Evolutionary conservation across 2,329 filamentous ascomycete species (phyloP), one percentile per base, ranked within the genome.

Genomic region (Teratosphaeria epicoccoides): DNA sequence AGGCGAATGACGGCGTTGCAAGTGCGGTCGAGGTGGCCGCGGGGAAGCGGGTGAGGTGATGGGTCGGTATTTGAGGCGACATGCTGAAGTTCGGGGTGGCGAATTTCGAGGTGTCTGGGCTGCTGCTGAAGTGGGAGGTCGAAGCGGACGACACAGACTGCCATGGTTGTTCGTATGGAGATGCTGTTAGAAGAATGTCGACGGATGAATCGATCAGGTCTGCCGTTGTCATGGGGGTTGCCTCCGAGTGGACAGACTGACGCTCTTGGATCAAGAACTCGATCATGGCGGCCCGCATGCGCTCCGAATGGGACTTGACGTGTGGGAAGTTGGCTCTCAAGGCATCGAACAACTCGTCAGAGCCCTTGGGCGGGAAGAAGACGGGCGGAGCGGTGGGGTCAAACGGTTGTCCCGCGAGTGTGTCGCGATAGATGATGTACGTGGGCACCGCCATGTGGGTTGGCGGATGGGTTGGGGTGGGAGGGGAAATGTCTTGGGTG

Each of bases 311-410:
- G 45, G 61, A 65, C 47, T 62, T 62, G 28, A 66, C 56, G 48
- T 65, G 59, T 4, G 68, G 66, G 50, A 60, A 70, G 23, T 66
- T 64, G 24, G 53, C 47, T 43, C 64, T 58, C 22, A 70, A 58
- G 40, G 68, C 68, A 47, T 68, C 65, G 59, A 68, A 68, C 5
- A 70, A 62, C 50, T 69, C 67, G 49, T 70, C 68, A 10, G 68
- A 70, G 50, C 66, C 67, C 54, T 68, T 68, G 25, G 65, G 56
- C 43, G 67, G 67, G 57, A 63, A 67, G 63, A 68, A 69, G 49
- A 63, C 55, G 24, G 65, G 57, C 45, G 66, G 54, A 29, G 62
- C 59, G 43, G 62, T 62, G 22, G 63, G 63, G 55, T 68, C 65
- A 56, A 61, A 62, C 10, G 61, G 57, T 46, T 67, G 56, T 44